Percentiles rank a stretch among this genome's conserved stretches.
phyloP scores from a whole-genome alignment of 2,329 filamentous ascomycete species.

The Colletotrichum sp. region DNA sequence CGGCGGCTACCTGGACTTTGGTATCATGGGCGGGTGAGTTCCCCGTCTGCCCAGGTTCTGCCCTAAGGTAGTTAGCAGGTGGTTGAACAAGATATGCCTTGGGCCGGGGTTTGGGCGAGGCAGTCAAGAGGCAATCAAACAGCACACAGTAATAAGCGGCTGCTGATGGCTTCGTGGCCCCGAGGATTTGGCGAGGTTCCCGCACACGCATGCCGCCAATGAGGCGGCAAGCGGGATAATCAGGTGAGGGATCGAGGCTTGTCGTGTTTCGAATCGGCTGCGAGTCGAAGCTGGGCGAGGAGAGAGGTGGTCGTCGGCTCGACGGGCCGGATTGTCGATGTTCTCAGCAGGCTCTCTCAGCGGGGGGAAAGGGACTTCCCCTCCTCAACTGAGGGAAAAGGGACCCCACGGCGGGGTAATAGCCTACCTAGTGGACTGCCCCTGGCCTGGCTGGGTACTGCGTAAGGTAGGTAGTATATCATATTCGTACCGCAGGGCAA shows the following conservation, averaged over 20 bases:
- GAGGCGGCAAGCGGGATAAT: neutral
- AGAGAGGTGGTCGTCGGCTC: constrained; percentile 28
- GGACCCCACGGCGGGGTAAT: constrained; percentile 24
- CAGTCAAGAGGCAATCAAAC: neutral
- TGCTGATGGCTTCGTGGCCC: neutral
- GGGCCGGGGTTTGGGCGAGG: neutral
- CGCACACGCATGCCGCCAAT: constrained; percentile 9
- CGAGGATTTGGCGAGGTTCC: constrained; percentile 10
- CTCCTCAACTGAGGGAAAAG: neutral
- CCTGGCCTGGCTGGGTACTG: neutral
- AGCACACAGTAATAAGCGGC: neutral
- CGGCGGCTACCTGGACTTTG: neutral
- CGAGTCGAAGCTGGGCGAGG: neutral
- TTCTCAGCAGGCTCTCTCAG: neutral
- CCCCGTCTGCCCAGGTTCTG: neutral
- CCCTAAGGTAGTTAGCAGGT: neutral
- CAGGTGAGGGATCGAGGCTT: constrained; percentile 13
- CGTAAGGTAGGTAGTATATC: too few relatives aligned
- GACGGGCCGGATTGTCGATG: constrained; percentile 36
- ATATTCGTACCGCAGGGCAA: neutral
- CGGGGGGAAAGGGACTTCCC: neutral
- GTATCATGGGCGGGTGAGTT: neutral
- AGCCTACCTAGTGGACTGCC: neutral
- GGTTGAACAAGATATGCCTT: neutral
- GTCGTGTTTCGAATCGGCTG: constrained; percentile 11